Base-by-base conservation (phyloP, 2,329 filamentous ascomycete species). In the Didymella pomorum region DNA sequence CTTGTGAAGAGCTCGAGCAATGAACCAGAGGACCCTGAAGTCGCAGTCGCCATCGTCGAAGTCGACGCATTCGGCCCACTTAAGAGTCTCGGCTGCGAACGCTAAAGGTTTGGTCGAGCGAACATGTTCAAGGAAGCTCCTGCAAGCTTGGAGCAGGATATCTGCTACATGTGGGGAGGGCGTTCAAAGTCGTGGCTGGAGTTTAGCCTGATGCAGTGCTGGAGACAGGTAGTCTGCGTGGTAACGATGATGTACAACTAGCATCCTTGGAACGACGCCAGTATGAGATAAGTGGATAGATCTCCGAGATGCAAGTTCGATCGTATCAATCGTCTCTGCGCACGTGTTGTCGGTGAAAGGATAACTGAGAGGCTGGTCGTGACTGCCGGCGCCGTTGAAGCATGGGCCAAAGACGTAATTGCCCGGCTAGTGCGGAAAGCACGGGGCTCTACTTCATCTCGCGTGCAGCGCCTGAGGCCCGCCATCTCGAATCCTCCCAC, bases 401-500 rank as follows among this genome's bases (percentile, higher is more conserved):
- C 50, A 45, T 23, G 31, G 41, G 21, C 20, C 42, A 45, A 35
- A 37, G 52, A 50, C 45, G 52, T 44, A 50, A 56, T 56, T 43
- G 16, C 28, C 26, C 52, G 52, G 52, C 44, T 42, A 54, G 37
- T 41, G 37, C 37, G 37, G 37, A 23, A 41, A 21, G 51, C 43
- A 23, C 42, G 43, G 42, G 20, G 26, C 51, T 54, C 29, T 18
- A 44, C 52, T 49, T 55, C 52, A 48, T 55, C 44, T 55, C 52
- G 44, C 52, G 43, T 43, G 52, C 52, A 45, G 28, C 37, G 37
- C 37, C 42, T 51, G 20, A 35, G 31, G 55, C 50, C 45, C n/a
- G 37, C 42, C 23, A 21, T 53, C 35, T 46, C 14, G 37, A 49
- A 43, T 46, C 50, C 44, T 35, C 31, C 33, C 50, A 45, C 45